Percentiles rank a stretch among this genome's conserved stretches.
Conservation (phyloP, 2,329 filamentous ascomycete genomes). For the Pseudocercospora eumusae region DNA sequence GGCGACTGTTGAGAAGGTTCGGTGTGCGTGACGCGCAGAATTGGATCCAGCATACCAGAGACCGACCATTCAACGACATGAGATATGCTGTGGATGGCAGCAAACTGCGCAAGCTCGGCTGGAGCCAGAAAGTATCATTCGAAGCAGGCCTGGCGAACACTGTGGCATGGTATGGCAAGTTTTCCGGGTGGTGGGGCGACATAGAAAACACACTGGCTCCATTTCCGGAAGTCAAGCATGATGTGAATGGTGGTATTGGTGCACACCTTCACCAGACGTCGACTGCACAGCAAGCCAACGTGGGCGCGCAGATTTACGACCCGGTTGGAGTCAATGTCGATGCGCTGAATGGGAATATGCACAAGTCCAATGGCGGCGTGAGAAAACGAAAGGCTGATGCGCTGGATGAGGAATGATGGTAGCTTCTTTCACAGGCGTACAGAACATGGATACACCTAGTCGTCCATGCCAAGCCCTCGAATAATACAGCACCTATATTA, state of each 20-base stretch:
- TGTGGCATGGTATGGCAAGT: conserved; percentile 69
- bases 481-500: not conserved
- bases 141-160: conserved; percentile 64
- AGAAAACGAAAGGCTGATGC: conserved; percentile 33
- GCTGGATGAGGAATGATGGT: conserved; percentile 27
- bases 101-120: conserved; percentile 67
- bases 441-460: conserved; percentile 1
- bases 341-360: conserved; percentile 8
- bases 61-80: conserved; percentile 77
- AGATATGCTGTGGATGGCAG: conserved; percentile 71
- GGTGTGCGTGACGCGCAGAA: conserved; percentile 57
- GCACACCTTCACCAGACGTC: not conserved
- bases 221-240: conserved; percentile 50
- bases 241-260: not conserved
- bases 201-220: conserved; percentile 68
- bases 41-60: conserved; percentile 73
- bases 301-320: conserved; percentile 20
- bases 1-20: conserved; percentile 64
- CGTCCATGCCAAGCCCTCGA: not conserved
- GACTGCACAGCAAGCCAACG: conserved; percentile 13
- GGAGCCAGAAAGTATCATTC: conserved; percentile 67
- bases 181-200: conserved; percentile 71
- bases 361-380: conserved; percentile 11
- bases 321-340: conserved; percentile 13
- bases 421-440: conserved; percentile 1